A percentile compares a stretch with the other conserved stretches of the same genome.
Evolutionary conservation across 1,139 yeast genomes (phyloP).

Genomic region (Zygosaccharomyces pseudobailii): DNA sequence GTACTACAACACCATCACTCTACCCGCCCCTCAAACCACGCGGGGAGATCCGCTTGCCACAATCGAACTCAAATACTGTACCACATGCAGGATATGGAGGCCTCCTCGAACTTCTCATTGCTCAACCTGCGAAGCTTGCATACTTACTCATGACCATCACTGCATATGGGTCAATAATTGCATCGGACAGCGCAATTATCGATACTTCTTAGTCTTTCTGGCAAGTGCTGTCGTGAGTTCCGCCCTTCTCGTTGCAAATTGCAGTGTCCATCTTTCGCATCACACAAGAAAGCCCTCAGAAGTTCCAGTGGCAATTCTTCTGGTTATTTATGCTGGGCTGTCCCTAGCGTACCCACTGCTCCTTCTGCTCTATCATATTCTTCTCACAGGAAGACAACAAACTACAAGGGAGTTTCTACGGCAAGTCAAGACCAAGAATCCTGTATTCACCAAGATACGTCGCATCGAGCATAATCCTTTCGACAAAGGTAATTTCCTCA

Average conservation of each 20-base stretch:
- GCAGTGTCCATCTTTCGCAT: constrained; percentile 31
- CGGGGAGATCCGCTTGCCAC: constrained; percentile 20
- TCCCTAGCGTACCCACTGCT: constrained; percentile 51
- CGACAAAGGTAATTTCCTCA: constrained; percentile 36
- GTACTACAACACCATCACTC: constrained; percentile 50
- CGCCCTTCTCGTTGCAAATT: constrained; percentile 23
- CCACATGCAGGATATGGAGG: constrained; percentile 60
- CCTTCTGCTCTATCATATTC: constrained; percentile 50
- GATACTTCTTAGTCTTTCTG: constrained; percentile 50
- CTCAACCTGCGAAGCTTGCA: constrained; percentile 59
- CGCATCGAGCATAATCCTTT: constrained; percentile 41
- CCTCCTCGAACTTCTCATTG: constrained; percentile 75
- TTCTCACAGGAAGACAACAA: constrained; percentile 52
- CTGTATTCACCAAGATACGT: constrained; percentile 26
- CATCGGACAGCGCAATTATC: constrained; percentile 66
- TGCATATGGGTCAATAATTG: constrained; percentile 79
- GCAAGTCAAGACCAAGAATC: constrained; percentile 32
- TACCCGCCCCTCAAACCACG: constrained; percentile 42
- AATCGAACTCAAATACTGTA: constrained; percentile 49
- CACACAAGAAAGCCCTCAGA: constrained; percentile 17
- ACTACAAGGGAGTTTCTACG: constrained; percentile 67
- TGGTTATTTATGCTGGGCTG: constrained; percentile 45
- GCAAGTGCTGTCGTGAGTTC: constrained; percentile 22
- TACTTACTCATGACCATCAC: constrained; percentile 67
- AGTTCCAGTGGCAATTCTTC: constrained; percentile 45